Percentiles rank a stretch among this genome's conserved stretches.
Conservation (phyloP, 2,329 filamentous ascomycete genomes). For the Metarhizium sp. region DNA sequence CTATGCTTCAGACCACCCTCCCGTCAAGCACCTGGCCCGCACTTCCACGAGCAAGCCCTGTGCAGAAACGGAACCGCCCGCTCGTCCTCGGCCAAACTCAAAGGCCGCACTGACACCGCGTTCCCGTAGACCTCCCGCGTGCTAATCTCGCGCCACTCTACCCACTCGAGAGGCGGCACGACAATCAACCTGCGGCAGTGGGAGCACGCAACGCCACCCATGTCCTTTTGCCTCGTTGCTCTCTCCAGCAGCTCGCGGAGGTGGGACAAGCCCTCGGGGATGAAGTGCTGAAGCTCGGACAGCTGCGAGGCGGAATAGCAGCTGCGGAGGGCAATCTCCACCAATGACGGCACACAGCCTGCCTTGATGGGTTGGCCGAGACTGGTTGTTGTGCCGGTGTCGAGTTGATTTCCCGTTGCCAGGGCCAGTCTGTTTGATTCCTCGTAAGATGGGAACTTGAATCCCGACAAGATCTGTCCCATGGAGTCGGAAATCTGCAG, state of each 20-base stretch:
- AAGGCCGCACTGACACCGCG: conserved; percentile 10
- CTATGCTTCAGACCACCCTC: conserved; percentile 9
- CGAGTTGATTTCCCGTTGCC: conserved; percentile 8
- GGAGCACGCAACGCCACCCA: conserved; percentile 42
- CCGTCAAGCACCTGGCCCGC: conserved; percentile 25
- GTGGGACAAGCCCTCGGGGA: conserved; percentile 31
- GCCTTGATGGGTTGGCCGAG: conserved; percentile 3
- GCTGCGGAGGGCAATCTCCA: conserved; percentile 39
- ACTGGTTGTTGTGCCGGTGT: background rate
- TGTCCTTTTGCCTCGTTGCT: conserved; percentile 31
- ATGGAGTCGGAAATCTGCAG: conserved; percentile 21
- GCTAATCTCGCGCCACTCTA: conserved; percentile 48
- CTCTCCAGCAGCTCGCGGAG: conserved; percentile 30
- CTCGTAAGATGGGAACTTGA: conserved; percentile 17
- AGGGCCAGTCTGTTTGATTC: conserved; percentile 14
- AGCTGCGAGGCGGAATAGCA: conserved; percentile 35
- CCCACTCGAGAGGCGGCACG: conserved; percentile 46
- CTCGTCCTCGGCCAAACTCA: conserved; percentile 24
- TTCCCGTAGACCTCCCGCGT: conserved; percentile 8
- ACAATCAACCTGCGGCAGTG: conserved; percentile 39
- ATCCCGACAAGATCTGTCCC: conserved; percentile 20
- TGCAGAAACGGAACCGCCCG: conserved; percentile 35
- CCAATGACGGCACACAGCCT: conserved; percentile 36
- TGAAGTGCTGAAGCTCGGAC: conserved; percentile 30
- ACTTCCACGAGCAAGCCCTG: conserved; percentile 41